Conservation (phyloP, 371 early-diverging fungal species). For the Mortierella sp. region DNA sequence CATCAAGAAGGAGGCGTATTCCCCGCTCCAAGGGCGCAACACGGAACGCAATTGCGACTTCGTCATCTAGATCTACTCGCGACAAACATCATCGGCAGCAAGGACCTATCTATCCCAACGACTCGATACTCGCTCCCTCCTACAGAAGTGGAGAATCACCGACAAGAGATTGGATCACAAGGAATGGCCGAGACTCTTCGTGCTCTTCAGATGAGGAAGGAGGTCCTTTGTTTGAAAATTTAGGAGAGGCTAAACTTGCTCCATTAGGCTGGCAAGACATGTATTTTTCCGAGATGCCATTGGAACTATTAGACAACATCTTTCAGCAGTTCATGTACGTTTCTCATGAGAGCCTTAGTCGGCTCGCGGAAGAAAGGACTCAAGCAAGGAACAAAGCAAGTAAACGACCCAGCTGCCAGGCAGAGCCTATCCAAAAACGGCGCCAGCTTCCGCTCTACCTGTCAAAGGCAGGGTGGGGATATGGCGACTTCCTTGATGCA, state of each 20-base stretch:
- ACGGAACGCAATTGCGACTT: background rate
- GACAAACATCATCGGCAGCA: background rate
- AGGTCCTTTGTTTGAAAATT: background rate
- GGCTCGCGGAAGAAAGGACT: conserved; percentile 19
- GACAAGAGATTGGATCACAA: background rate
- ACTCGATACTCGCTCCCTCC: conserved; percentile 9
- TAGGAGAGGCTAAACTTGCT: background rate
- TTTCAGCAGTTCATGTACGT: conserved; percentile 25
- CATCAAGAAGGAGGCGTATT: background rate
- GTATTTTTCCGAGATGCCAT: conserved; percentile 35
- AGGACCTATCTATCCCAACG: conserved; percentile 11
- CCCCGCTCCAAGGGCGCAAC: background rate
- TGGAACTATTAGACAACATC: conserved; percentile 31
- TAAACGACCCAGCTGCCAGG: background rate
- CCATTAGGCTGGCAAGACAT: conserved; percentile 8
- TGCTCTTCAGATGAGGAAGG: conserved; percentile 7
- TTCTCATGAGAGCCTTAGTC: conserved; percentile 17
- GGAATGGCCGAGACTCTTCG: background rate
- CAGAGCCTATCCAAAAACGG: background rate
- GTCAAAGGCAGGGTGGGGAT: background rate
- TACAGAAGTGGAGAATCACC: background rate
- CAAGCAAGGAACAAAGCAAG: conserved; percentile 16
- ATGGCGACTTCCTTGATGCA: conserved; percentile 1
- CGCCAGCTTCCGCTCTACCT: conserved; percentile 1
- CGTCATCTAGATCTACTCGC: background rate